Base-by-base conservation (phyloP, 2,329 filamentous ascomycete genomes). In the Chaetomiaceae sp. region DNA sequence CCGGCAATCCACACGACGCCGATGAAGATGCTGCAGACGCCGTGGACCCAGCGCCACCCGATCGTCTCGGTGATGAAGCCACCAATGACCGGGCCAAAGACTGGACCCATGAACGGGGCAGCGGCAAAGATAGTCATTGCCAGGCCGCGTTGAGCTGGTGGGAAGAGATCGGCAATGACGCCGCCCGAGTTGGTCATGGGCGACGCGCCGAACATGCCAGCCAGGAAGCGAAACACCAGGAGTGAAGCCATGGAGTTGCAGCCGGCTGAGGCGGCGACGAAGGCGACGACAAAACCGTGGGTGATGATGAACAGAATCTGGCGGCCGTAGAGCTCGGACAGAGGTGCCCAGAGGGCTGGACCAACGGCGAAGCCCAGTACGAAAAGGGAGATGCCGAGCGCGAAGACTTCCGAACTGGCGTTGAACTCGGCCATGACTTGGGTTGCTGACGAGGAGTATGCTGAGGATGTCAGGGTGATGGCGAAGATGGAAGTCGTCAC, bases 31-130 rank as follows among this genome's bases (percentile, higher is more conserved):
- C 78, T 75, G 65, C 84, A 74, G 8, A 86, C 65, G 2, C 81
- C 81, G 64, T 81, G 74, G 18, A 86, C 76, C 84, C 83, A 86
- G 56, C 80, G 70, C 84, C 84, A 86, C 14, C 81, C 82, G 12
- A 72, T 74, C 2, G 73, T 69, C 60, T 81, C 72, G 9, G 79
- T 44, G 8, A 86, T 66, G 61, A 86, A 88, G 2, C 82, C 82
- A 51, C 80, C 80, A 6, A 76, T 74, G 37, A 86, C 79, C 1
- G 84, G 84, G 0, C 83, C 59, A 68, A 77, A 45, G 65, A 69
- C 75, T 0, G 83, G 81, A 1, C 83, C 83, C 46, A 86, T 68
- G 61, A 84, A 85, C 1, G 83, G 83, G 7, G 81, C 67, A 14
- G 79, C 72, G 4, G 82, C 78, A 56, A 86, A 88, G 24, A 84